Base-by-base conservation (phyloP, 208 protist species). In the Leishmania arabica region DNA sequence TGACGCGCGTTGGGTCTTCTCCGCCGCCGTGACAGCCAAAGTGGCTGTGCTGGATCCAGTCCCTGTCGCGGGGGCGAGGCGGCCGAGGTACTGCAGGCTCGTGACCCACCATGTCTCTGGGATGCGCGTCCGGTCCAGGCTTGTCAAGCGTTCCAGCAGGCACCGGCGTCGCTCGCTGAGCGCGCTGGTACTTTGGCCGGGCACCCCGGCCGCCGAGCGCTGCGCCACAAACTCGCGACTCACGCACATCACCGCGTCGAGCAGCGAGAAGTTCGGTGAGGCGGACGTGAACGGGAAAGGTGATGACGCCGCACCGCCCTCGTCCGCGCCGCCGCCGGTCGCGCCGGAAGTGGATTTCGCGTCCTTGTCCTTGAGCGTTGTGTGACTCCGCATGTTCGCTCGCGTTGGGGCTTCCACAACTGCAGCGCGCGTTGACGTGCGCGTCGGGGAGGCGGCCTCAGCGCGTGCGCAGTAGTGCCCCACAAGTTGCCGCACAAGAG, bases 91-190 rank as follows among this genome's bases (percentile, higher is more conserved):
- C 31, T 77, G 80, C 31, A 89, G 83, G 24, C 88, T 77, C 0
- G 88, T 91, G 51, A 96, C 82, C 93, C 94, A 97, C 75, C 90
- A 91, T 71, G 91, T 87, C 60, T 89, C 84, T 13, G 95, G 91
- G 58, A 96, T 93, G 75, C 84, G 87, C 3, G 92, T 92, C 69
- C 86, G 90, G 15, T 86, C 79, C 31, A 96, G 84, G 42, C 86
- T 87, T 27, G 88, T 89, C 60, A 96, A 86, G 17, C 91, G 89
- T 24, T 86, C 60, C 47, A 90, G 81, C 37, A 94, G 83, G 24
- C 64, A 76, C 13, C 81, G 84, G 7, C 92, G 92, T 31, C 81
- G 79, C 56, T 78, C 78, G 27, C 75, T 84, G 73, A 81, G 66
- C 27, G 70, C 80, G 9, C 54, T 70, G 15, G 77, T 81, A 81